Base-by-base conservation (phyloP, 2,329 filamentous ascomycete genomes). In the Xylariaceae sp. region DNA sequence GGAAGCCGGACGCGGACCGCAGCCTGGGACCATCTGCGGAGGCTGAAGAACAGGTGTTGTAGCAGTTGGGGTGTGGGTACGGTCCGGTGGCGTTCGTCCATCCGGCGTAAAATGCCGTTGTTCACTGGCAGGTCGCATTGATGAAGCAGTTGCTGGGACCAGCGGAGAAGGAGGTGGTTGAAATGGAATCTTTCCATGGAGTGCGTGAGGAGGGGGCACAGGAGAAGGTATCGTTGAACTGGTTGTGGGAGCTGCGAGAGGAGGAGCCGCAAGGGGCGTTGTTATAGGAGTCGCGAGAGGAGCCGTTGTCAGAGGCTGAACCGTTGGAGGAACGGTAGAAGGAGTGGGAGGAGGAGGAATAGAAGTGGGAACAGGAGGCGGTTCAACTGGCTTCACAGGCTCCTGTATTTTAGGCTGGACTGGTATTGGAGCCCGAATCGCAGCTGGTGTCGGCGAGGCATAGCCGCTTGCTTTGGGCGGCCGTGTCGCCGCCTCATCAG, bases 1-100 rank as follows among this genome's bases (percentile, higher is more conserved):
- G 23, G 72, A 66, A 55, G 67, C 59, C 6, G 73, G 68, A 15
- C 67, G 68, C 34, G 67, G 60, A 11, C 66, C 62, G 55, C 73
- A 73, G 8, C 68, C 62, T 49, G 72, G 68, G 47, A 68, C 66
- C 13, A 70, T 71, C 54, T 75, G 74, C 2, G 76, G 76, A 59
- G 73, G 73, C 60, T 78, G 75, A 50, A 77, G 71, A 51, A 75
- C 74, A 23, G 71, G 72, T 9, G 71, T 56, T n/a, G 69, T 56
- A 35, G 61, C 64, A 55, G 56, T 67, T 53, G 65, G 51, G 8
- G 64, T 60, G 2, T 64, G 68, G 11, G 34, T 18, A 49, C 59
- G 54, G 11, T 71, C 68, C 50, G 62, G 66, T 15, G 51, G 57
- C 9, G 66, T 61, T 55, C 67, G 66, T 53, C 56, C 62, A 51